Conservation (phyloP, 495 filamentous ascomycete genomes). For the Cudoniella acicularis region DNA sequence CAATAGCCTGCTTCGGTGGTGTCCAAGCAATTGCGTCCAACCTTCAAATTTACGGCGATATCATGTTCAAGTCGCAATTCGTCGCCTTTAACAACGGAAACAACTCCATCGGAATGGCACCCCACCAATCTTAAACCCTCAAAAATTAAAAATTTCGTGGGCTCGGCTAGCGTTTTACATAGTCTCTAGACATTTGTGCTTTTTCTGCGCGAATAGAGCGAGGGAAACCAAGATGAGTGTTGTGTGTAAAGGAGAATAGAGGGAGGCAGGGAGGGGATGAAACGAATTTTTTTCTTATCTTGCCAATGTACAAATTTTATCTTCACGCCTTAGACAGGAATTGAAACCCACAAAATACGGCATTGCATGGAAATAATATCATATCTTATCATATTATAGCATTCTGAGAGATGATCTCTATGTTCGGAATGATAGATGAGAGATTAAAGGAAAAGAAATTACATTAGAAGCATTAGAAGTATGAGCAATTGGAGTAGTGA, state of each 20-base stretch:
- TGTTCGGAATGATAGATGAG: not conserved
- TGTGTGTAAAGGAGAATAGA: not conserved
- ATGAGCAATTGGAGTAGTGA: no score
- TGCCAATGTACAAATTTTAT: constrained; percentile 6
- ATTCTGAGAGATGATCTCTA: no score
- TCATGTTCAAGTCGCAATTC: constrained; percentile 76
- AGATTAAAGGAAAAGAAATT: no score
- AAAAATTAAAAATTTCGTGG: no score
- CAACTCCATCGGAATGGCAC: constrained; percentile 56
- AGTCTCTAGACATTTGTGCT: constrained; percentile 7
- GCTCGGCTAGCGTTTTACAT: no score
- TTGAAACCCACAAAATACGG: not conserved
- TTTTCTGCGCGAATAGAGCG: not conserved
- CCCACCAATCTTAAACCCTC: no score
- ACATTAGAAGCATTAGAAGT: no score
- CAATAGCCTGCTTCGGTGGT: constrained; percentile 69
- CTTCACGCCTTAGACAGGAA: constrained; percentile 14
- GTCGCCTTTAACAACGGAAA: constrained; percentile 72
- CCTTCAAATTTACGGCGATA: constrained; percentile 73
- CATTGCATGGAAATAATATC: not conserved
- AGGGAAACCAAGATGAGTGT: not conserved
- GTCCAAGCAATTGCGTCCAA: constrained; percentile 58
- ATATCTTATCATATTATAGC: no score
- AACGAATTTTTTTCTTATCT: not conserved
- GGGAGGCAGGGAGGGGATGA: not conserved